phyloP scores from a whole-genome alignment of 495 filamentous ascomycete genomes.

The Glutinoglossum americanum region DNA sequence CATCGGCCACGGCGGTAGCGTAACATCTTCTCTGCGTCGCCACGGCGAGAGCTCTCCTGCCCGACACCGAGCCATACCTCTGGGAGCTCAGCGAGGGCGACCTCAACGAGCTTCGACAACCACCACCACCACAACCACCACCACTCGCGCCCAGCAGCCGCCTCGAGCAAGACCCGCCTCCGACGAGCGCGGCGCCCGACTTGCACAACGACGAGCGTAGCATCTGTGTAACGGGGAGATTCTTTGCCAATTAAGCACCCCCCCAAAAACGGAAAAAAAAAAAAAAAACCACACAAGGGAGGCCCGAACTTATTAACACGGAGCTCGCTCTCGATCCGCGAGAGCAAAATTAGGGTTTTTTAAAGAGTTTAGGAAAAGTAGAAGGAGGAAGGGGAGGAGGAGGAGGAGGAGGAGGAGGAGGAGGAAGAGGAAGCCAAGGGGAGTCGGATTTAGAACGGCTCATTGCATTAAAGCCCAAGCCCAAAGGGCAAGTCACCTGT shows the following conservation, averaged over 20 bases:
- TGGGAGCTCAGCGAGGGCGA: slow-evolving; percentile 21
- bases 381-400: no score
- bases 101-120: slow-evolving; percentile 20
- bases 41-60: slow-evolving; percentile 29
- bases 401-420: no score
- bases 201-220: slow-evolving; percentile 28
- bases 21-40: slow-evolving; percentile 26
- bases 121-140: background rate
- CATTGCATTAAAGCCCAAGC: no score
- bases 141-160: slow-evolving; percentile 2
- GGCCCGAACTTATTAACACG: no score
- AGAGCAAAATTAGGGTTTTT: no score
- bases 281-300: no score
- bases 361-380: no score
- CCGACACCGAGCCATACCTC: slow-evolving; percentile 17
- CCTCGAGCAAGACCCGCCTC: slow-evolving; percentile 23
- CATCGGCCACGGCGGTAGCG: slow-evolving; percentile 34
- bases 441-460: no score
- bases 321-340: no score
- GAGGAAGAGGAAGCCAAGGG: no score
- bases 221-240: slow-evolving; percentile 18
- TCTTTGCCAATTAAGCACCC: background rate
- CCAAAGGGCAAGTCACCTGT: no score
- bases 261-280: background rate
- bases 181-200: slow-evolving; percentile 28